Evolutionary conservation across 1,284 basidiomycete genomes (phyloP), one percentile per base, ranked within the genome.

Genomic region (Pseudozyma thailandica): DNA sequence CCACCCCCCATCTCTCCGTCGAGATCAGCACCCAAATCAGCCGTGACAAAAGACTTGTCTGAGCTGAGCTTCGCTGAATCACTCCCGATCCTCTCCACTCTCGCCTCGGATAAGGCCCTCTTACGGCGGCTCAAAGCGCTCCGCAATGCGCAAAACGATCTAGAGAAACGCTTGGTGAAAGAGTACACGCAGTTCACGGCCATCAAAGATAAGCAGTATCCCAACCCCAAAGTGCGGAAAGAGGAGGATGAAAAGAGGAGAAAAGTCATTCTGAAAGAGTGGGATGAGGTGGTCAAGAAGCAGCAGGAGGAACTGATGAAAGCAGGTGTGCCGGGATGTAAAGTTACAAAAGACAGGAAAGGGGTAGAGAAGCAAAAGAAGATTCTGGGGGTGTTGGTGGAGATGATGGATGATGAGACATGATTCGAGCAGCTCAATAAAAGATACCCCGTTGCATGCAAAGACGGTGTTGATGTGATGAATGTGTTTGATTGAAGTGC

Each of bases 341-440:
- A 42, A 6, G 48, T 43, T 23, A 46, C 44, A 13, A 23, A 21
- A 12, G 60, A 60, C 0, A 48, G 23, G 48, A 51, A 42, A 25
- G 58, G 42, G 43, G 4, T 43, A 16, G 60, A 59, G 6, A 60
- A 55, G 21, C 55, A 63, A 50, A 56, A 26, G n/a, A 60, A 55
- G 47, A 46, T 70, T 10, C 16, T 64, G 6, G 31, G 27, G 1
- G 66, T 70, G 37, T 23, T 62, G 31, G 59, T 50, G 13, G 56
- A 62, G 25, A 70, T 70, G 66, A 7, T 70, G 20, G 66, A 70
- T 20, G 65, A 69, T 23, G 18, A 6, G 27, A 10, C 12, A 13
- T n/a, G 21, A 27, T 10, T 25, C 16, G 27, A 23, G 25, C 42
- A n/a, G 9, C 3, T 13, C 2, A 26, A 5, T 6, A 20, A 43